Base-by-base conservation (phyloP, 2,329 filamentous ascomycete species). In the Escovopsis sp. region DNA sequence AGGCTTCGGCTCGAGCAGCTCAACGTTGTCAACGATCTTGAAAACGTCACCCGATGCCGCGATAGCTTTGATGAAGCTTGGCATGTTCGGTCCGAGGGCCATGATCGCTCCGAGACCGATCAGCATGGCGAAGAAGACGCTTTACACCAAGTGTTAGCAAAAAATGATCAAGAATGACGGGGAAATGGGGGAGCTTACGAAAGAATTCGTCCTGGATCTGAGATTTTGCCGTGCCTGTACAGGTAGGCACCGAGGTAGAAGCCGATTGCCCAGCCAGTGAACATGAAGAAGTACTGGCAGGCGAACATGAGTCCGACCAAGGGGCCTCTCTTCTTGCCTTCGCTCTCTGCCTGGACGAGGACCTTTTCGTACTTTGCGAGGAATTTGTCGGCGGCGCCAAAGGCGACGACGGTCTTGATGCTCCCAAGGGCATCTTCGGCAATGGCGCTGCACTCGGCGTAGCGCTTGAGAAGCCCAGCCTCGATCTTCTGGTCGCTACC, bases 41-140 rank as follows among this genome's bases (percentile, higher is more conserved):
- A 61, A 64, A 9, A 65, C 48, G 26, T 58, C 54, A 1, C 51
- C 47, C 1, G 61, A 60, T 1, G 60, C 57, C 5, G 55, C 57
- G 2, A 58, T 51, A 0, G 62, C 60, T n/a, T 54, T 57, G 2
- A 53, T 51, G 36, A 64, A 51, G 2, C 54, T 44, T 23, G 58
- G 51, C 10, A 57, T 55, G 36, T 48, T 48, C 15, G 39, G 36
- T 2, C 43, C 43, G 6, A 45, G 33, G 30, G 43, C 43, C 43
- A 45, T 45, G 6, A 45, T 45, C 6, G 43, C 43, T 23, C 43
- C 43, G 9, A 45, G 28, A n/a, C 43, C 40, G n/a, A 45, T 45
- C 18, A 45, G 30, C 43, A 42, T 45, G 43, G 43, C 40, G n/a
- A 45, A 45, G 34, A 45, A 45, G 2, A 45, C 40, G 2, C 43